Percentiles rank a stretch among this genome's conserved stretches.
Evolutionary conservation across 352 stramenopile species (phyloP).

Genomic region (Thalassiosira oceanica): DNA sequence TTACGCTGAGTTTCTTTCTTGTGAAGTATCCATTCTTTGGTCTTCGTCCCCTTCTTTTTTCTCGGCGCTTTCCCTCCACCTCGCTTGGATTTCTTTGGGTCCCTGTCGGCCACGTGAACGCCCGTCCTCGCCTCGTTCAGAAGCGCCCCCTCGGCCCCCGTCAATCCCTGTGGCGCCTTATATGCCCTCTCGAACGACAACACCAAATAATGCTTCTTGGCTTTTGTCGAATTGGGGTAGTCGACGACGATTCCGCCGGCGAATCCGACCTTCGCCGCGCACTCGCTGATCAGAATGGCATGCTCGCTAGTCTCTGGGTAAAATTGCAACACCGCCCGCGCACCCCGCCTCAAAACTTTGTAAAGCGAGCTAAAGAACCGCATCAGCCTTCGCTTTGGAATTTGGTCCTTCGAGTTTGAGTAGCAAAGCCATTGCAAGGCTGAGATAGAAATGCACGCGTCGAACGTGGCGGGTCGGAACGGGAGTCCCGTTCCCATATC

Average conservation of each 20-base stretch:
- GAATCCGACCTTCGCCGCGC: conserved; percentile 81
- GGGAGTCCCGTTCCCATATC: conserved; percentile 98
- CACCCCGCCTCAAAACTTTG: conserved; percentile 78
- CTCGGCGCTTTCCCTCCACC: conserved; percentile 30
- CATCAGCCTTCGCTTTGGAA: conserved; percentile 89
- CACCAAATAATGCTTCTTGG: conserved; percentile 99
- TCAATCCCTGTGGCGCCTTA: conserved; percentile 85
- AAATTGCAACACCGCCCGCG: conserved; percentile 95
- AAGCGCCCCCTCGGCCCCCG: conserved; percentile 57
- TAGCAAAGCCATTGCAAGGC: conserved; percentile 99
- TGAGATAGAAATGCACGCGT: conserved; percentile 99
- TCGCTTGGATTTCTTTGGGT: conserved; percentile 17
- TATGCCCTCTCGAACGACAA: conserved; percentile 94
- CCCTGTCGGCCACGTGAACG: conserved; percentile 26
- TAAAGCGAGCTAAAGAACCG: conserved; percentile 96
- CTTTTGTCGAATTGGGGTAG: conserved; percentile 98
- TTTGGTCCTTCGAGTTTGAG: conserved; percentile 95
- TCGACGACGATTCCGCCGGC: conserved; percentile 96
- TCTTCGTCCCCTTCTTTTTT: conserved; percentile 80
- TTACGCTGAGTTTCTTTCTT: conserved; percentile 98
- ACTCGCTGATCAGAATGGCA: conserved; percentile 85
- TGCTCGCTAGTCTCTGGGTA: conserved; percentile 98
- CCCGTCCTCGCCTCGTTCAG: conserved; percentile 13
- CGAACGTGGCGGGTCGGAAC: conserved; percentile 96
- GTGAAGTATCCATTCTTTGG: conserved; percentile 93